Conservation (phyloP, 345 rosid genomes). For the Carallia brachiata region DNA sequence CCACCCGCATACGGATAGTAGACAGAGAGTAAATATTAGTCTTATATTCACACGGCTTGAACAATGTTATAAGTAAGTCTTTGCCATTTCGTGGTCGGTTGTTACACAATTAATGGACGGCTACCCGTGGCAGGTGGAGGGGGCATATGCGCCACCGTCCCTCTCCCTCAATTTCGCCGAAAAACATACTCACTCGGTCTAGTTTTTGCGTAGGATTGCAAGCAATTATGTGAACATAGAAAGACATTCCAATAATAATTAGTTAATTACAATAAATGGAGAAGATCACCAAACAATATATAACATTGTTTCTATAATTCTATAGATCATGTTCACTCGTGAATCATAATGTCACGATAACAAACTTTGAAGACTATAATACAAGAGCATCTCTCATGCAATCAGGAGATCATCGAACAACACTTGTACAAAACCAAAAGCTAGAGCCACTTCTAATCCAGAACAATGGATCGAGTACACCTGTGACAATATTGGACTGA, state of each 20-base stretch:
- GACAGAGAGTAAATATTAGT: neutral
- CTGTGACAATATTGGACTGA: neutral
- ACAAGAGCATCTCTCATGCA: neutral
- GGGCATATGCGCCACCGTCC: no score
- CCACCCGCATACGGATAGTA: neutral
- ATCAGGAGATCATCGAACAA: neutral
- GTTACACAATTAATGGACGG: slow-evolving; percentile 20
- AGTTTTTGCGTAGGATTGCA: neutral
- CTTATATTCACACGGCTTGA: slow-evolving; percentile 42
- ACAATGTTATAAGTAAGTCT: slow-evolving; percentile 23
- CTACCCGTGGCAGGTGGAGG: neutral
- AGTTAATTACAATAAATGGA: neutral
- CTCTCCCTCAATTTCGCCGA: slow-evolving; percentile 15
- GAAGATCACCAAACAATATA: no score
- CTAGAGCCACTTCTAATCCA: slow-evolving; percentile 23
- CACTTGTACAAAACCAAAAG: neutral
- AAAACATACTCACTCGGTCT: neutral
- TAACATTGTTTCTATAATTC: neutral
- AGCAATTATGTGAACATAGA: neutral
- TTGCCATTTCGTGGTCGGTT: slow-evolving; percentile 32
- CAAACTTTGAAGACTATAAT: neutral
- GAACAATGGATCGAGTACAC: slow-evolving; percentile 15
- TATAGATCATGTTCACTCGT: slow-evolving; percentile 5
- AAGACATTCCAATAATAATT: slow-evolving; percentile 2
- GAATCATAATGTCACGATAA: slow-evolving; percentile 1